Evolutionary conservation across 352 stramenopile genomes (phyloP), one percentile per base, ranked within the genome.

Genomic region (Thalassiosira sp.): DNA sequence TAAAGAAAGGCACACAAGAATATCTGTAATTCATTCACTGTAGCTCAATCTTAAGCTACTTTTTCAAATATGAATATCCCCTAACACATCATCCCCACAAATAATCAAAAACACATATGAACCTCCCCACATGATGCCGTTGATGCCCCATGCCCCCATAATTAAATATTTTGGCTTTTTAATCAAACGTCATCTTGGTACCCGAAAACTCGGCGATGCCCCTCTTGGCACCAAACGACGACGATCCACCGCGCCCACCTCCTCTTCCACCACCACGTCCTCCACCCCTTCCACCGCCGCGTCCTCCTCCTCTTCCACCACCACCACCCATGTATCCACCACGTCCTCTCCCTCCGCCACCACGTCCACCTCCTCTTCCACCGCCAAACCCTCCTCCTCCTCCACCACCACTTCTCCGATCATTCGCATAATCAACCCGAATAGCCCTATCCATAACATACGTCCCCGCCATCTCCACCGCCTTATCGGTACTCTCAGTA

Each of bases 141-240:
- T n/a, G n/a, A n/a, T n/a, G n/a, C n/a, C n/a, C n/a, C n/a, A n/a
- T n/a, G n/a, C n/a, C n/a, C n/a, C n/a, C n/a, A n/a, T n/a, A n/a
- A n/a, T n/a, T n/a, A n/a, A n/a, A n/a, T n/a, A n/a, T n/a, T n/a
- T n/a, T n/a, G n/a, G n/a, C n/a, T 58, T 33, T 31, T 72, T 97
- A 97, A 90, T 98, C 95, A 80, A 99, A 99, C 40, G 95, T 98
- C 72, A 95, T 95, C 90, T 99, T 98, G 43, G 89, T 97, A 60
- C 97, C 97, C 72, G 94, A 72, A 87, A 98, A 98, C 79, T 90
- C 94, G 62, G 96, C 90, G 85, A 98, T 98, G 48, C 88, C 89
- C 40, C 93, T 90, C 81, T 97, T 96, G 54, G 93, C 72, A 22
- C 57, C 72, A 46, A 52, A 75, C 35, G 33, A 5, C 33, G 88